Base-by-base conservation (phyloP, 2,329 filamentous ascomycete species). In the Dactylellina drechsleri region DNA sequence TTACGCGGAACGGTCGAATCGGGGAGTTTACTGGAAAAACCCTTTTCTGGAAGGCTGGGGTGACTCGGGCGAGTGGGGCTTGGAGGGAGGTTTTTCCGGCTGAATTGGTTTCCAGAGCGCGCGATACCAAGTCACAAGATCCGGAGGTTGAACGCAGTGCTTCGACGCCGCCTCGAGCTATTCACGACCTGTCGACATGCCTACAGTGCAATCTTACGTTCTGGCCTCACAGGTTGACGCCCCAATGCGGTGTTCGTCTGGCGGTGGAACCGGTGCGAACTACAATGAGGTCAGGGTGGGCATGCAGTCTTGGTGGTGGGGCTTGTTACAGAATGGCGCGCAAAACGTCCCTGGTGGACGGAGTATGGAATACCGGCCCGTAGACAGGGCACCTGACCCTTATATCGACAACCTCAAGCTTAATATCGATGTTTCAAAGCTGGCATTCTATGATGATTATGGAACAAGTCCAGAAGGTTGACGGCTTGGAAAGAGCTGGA, bases 321-420 rank as follows among this genome's bases (percentile, higher is more conserved):
- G 71, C 68, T 54, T 75, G 71, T 75, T 75, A 75, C 64, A 75
- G 71, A 68, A 45, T 64, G n/a, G 31, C 43, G 56, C 43, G 52
- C 58, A 61, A 18, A 50, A 47, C 43, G n/a, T 57, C 43, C 31
- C 50, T 60, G 62, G 43, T 59, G 47, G 52, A 59, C 67, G 71
- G 71, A 75, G 47, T 59, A 64, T 75, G 71, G 71, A 75, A 75
- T 23, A 26, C 52, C 71, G 71, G 71, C 71, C 71, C 71, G 71
- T 64, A 59, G 64, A 28, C 62, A 64, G 47, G 62, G 62, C 71
- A 75, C 71, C 64, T 74, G 62, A 67, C 52, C 58, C 31, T 36
- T 36, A 60, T 53, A 62, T 75, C 71, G 41, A 52, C 64, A 75
- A 68, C 58, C 26, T 65, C 57, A 65, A 58, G 5, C 18, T 18